Evolutionary conservation across 805 yeast species (phyloP).

Genomic region (Wickerhamiella spandovensis): DNA sequence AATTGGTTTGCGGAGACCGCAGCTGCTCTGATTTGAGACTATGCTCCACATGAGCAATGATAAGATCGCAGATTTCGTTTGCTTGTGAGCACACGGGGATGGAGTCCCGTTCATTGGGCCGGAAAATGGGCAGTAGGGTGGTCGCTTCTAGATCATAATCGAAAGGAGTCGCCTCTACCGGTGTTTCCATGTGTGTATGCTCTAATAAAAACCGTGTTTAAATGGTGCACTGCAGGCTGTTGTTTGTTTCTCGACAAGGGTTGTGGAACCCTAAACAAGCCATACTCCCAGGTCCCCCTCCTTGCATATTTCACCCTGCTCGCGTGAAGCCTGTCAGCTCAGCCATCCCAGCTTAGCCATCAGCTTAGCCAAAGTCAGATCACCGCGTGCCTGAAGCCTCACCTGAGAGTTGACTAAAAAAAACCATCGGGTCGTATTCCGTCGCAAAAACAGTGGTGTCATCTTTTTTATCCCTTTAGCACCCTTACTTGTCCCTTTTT

Average conservation of each 20-base stretch:
- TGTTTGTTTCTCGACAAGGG: neutral
- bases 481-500: no score
- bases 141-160: slow-evolving; percentile 1
- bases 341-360: no score
- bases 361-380: no score
- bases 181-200: neutral
- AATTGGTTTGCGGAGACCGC: slow-evolving; percentile 37
- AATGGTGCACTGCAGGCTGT: no score
- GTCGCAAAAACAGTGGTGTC: neutral
- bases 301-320: neutral
- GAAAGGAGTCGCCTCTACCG: neutral
- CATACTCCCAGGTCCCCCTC: neutral
- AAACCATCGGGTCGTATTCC: neutral
- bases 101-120: slow-evolving; percentile 19
- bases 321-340: neutral
- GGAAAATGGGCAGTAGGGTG: slow-evolving; percentile 3
- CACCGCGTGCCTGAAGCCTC: no score
- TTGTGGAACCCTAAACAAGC: neutral
- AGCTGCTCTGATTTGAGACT: slow-evolving; percentile 39
- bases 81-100: slow-evolving; percentile 25
- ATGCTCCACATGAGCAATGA: slow-evolving; percentile 31
- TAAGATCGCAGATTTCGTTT: slow-evolving; percentile 29
- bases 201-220: no score
- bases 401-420: neutral
- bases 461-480: neutral